These are phyloP conservation scores for Sugiyamaella boreocaroliniensis DNA, from an alignment of 805 yeast genomes.

Conservation along the genomic window DNA sequence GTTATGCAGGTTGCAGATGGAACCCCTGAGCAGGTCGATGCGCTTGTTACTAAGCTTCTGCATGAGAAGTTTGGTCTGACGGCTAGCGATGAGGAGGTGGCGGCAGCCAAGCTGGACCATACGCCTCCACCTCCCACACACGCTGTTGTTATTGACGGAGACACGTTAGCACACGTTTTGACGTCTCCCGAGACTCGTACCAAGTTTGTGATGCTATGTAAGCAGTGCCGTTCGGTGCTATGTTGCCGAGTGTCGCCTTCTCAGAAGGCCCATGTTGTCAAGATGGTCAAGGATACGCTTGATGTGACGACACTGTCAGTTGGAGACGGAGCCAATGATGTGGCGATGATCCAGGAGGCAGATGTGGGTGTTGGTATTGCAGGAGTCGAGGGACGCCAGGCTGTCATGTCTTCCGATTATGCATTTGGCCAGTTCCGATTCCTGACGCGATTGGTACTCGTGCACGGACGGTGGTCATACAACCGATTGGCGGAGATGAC, in stretches of 20 bases:
- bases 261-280: conserved; percentile 72
- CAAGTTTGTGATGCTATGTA: conserved; percentile 63
- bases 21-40: conserved; percentile 23
- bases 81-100: conserved; percentile 40
- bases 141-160: conserved; percentile 69
- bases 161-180: conserved; percentile 45
- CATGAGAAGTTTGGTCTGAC: conserved; percentile 41
- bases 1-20: conserved; percentile 41
- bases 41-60: conserved; percentile 40
- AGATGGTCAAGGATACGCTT: conserved; percentile 54
- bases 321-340: conserved; percentile 86
- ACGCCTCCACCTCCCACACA: conserved; percentile 50
- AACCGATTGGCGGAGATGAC: conserved; percentile 69
- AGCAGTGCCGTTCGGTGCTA: conserved; percentile 68
- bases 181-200: conserved; percentile 24
- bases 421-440: conserved; percentile 76
- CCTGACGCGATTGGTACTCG: conserved; percentile 55
- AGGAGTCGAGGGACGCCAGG: conserved; percentile 82
- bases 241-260: conserved; percentile 83
- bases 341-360: conserved; percentile 82
- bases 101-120: conserved; percentile 53
- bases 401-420: conserved; percentile 80
- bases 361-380: conserved; percentile 83
- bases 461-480: conserved; percentile 83
- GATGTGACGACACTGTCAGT: conserved; percentile 73